These are phyloP conservation scores for Macrolepiota dolichaula DNA, from an alignment of 768 basidiomycete species.

Conservation along the genomic window DNA sequence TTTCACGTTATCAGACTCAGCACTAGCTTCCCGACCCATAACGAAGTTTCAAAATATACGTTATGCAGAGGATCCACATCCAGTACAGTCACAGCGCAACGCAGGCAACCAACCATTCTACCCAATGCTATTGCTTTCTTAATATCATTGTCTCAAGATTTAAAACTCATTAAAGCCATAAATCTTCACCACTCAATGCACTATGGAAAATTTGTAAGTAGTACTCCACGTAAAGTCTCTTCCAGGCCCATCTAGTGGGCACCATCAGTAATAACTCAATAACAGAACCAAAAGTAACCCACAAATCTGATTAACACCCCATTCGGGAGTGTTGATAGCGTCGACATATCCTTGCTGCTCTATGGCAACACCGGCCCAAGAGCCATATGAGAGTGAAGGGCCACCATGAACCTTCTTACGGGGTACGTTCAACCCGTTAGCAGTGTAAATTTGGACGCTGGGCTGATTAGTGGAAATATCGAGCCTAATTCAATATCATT, in stretches of 20 bases:
- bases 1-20: no score
- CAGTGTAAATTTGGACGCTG: slow-evolving; percentile 47
- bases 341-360: slow-evolving; percentile 53
- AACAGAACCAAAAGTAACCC: slow-evolving; percentile 19
- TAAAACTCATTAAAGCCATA: no score
- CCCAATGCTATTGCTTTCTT: no score
- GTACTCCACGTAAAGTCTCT: slow-evolving; percentile 43
- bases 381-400: slow-evolving; percentile 35
- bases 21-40: no score
- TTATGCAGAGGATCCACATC: no score
- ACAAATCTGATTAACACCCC: slow-evolving; percentile 54
- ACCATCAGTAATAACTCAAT: background rate
- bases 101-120: no score
- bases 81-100: no score
- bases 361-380: slow-evolving; percentile 45
- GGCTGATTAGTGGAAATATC: slow-evolving; percentile 51
- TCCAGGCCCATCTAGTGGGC: slow-evolving; percentile 35
- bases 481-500: slow-evolving; percentile 31
- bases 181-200: background rate
- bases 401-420: slow-evolving; percentile 50
- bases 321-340: slow-evolving; percentile 55
- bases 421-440: slow-evolving; percentile 40
- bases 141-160: no score
- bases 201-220: slow-evolving; percentile 43
- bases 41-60: no score